A percentile compares a stretch with the other conserved stretches of the same genome.
phyloP scores from a whole-genome alignment of 2,329 filamentous ascomycete genomes.

The Clonostachys sp. region DNA sequence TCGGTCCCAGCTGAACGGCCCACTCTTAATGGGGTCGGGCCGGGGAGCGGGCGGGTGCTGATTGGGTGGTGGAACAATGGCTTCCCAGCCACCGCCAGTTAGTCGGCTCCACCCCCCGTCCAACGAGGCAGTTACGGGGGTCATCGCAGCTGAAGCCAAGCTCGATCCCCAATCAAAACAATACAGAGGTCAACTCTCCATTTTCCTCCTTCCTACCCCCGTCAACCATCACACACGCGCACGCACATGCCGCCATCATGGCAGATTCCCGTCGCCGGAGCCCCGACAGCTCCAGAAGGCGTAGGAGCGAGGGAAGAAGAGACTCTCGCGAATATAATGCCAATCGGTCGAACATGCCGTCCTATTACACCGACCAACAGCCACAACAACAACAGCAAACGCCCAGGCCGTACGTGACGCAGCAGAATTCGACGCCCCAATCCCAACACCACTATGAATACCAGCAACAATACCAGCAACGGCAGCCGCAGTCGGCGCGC shows the following conservation, averaged over 20 bases:
- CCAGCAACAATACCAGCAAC: constrained; percentile 8
- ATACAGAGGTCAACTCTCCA: not conserved
- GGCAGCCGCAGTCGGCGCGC: constrained; percentile 4
- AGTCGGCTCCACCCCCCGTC: too few relatives aligned
- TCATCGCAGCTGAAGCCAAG: too few relatives aligned
- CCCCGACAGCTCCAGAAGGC: constrained; percentile 49
- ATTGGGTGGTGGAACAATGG: too few relatives aligned
- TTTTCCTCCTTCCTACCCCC: not conserved
- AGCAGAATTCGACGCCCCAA: too few relatives aligned
- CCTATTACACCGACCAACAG: constrained; percentile 7
- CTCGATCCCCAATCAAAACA: too few relatives aligned
- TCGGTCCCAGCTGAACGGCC: too few relatives aligned
- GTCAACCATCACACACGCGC: not conserved
- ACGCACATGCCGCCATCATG: constrained; percentile 24
- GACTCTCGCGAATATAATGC: constrained; percentile 16
- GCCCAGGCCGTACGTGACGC: not conserved
- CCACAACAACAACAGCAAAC: constrained; percentile 3
- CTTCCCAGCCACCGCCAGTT: too few relatives aligned
- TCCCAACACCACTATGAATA: constrained; percentile 3
- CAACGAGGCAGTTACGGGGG: too few relatives aligned
- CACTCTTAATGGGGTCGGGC: too few relatives aligned
- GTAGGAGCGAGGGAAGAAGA: constrained; percentile 27
- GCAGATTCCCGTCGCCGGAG: constrained; percentile 51
- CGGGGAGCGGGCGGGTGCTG: too few relatives aligned
- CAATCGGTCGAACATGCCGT: not conserved